Conservation (phyloP, 768 basidiomycete genomes). For the Imleria badia region DNA sequence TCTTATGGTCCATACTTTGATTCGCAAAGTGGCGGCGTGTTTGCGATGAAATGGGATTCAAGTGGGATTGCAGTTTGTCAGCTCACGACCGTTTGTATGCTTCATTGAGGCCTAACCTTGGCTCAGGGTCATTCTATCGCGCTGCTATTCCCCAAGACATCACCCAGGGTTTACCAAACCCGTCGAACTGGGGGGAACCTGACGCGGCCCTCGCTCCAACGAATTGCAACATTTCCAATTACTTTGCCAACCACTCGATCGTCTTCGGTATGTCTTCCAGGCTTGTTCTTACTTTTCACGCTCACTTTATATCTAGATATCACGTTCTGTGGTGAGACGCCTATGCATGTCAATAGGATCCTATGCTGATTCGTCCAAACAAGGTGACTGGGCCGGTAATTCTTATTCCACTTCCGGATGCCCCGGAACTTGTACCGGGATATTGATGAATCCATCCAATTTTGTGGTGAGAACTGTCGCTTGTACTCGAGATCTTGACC, state of each 20-base stretch:
- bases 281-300: neutral
- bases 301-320: constrained; percentile 52
- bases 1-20: constrained; percentile 87
- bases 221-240: constrained; percentile 55
- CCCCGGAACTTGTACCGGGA: constrained; percentile 68
- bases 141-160: constrained; percentile 73
- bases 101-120: constrained; percentile 4
- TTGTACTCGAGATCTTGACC: neutral
- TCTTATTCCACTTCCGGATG: constrained; percentile 72
- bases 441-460: constrained; percentile 65
- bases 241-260: constrained; percentile 70
- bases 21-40: constrained; percentile 76
- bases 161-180: constrained; percentile 56
- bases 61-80: constrained; percentile 72
- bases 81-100: constrained; percentile 21
- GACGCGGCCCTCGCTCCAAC: constrained; percentile 56
- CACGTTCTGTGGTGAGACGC: constrained; percentile 69
- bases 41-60: constrained; percentile 88
- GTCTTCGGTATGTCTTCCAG: constrained; percentile 58
- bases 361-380: constrained; percentile 10
- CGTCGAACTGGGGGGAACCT: constrained; percentile 66
- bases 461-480: constrained; percentile 55
- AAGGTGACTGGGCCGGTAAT: constrained; percentile 85
- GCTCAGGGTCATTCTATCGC: constrained; percentile 78
- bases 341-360: neutral